A percentile compares a stretch with the other conserved stretches of the same genome.
Conservation (phyloP, 2,329 filamentous ascomycete species). For the Fusarium subtropicale region DNA sequence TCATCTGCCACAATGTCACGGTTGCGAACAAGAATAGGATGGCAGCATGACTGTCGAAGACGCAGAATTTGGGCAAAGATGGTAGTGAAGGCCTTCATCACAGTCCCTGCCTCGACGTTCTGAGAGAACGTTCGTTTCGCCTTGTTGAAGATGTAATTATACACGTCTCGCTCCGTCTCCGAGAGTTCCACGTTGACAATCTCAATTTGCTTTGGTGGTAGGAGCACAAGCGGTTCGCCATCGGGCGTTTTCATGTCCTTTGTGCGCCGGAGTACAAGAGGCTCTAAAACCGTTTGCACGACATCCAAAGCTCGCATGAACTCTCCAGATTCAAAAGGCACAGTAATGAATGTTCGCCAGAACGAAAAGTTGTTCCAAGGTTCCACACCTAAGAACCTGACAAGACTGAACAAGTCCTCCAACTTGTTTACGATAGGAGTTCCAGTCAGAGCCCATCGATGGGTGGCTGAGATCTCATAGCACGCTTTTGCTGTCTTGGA, state of each 20-base stretch:
- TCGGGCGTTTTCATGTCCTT: slow-evolving; percentile 98
- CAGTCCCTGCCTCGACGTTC: slow-evolving; percentile 89
- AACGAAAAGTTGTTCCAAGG: slow-evolving; percentile 99
- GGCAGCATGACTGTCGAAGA: slow-evolving; percentile 92
- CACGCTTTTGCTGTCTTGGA: slow-evolving; percentile 97
- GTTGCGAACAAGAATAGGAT: slow-evolving; percentile 89
- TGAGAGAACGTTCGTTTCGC: slow-evolving; percentile 87
- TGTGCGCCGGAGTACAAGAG: slow-evolving; percentile 91
- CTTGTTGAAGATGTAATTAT: slow-evolving; percentile 86
- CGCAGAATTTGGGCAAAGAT: slow-evolving; percentile 97
- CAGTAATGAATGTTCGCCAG: slow-evolving; percentile 98
- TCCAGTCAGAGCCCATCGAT: slow-evolving; percentile 93
- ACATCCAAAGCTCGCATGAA: slow-evolving; percentile 95
- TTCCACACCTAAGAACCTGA: slow-evolving; percentile 92
- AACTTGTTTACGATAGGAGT: slow-evolving; percentile 97
- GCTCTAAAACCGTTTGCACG: slow-evolving; percentile 95
- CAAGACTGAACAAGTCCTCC: slow-evolving; percentile 93
- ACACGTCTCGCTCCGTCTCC: slow-evolving; percentile 86
- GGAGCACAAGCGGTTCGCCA: slow-evolving; percentile 77
- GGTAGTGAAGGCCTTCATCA: slow-evolving; percentile 95
- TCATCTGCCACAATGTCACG: slow-evolving; percentile 87
- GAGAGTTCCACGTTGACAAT: slow-evolving; percentile 90
- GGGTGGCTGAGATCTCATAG: slow-evolving; percentile 85
- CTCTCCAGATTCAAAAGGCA: slow-evolving; percentile 95
- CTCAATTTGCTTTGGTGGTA: slow-evolving; percentile 84